Base-by-base conservation (phyloP, 495 filamentous ascomycete species). In the Trichoderma gamsii region DNA sequence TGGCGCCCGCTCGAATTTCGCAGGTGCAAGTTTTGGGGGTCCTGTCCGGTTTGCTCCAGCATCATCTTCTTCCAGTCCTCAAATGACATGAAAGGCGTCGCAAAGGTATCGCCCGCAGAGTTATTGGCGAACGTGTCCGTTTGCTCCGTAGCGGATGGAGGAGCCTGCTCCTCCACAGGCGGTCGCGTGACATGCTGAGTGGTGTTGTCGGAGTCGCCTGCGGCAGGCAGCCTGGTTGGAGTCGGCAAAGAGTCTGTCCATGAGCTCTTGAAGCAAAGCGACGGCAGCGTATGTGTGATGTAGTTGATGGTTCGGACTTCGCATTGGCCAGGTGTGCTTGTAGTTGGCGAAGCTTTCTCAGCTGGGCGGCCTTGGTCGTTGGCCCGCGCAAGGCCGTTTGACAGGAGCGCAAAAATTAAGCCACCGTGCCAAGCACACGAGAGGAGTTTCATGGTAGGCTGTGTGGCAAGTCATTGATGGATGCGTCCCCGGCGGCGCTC, bases 1-100 rank as follows among this genome's bases (percentile, higher is more conserved):
- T 73, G 70, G 56, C 74, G 76, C 43, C 80, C 79, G 41, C 75
- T 78, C 29, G 70, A 75, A 68, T 73, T 80, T 64, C 83, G 82
- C 4, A 82, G 75, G 38, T 87, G 89, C 35, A 92, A 83, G 71
- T 89, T 85, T 67, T 95, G 88, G 11, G 86, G 87, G 25, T 93
- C 93, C 73, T 96, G 93, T 3, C 92, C 95, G 4, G 86, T 89
- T 73, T 91, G 92, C 43, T 88, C 92, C 15, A 97, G 81, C 76
- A 96, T 97, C 81, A 93, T 91, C 73, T 90, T 91, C 79, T 96
- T 97, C 95, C 95, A 99, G 71, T 98, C 94, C 73, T 97, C 95
- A 72, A 99, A 99, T 0, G 95, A 97, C 65, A 99, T 89, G 74
- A 99, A 98, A 41, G 92, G 90, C 89, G 71, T 93, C 90, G 32